phyloP scores from a whole-genome alignment of 1,284 basidiomycete genomes.

The Cutaneotrichosporon daszewskae region DNA sequence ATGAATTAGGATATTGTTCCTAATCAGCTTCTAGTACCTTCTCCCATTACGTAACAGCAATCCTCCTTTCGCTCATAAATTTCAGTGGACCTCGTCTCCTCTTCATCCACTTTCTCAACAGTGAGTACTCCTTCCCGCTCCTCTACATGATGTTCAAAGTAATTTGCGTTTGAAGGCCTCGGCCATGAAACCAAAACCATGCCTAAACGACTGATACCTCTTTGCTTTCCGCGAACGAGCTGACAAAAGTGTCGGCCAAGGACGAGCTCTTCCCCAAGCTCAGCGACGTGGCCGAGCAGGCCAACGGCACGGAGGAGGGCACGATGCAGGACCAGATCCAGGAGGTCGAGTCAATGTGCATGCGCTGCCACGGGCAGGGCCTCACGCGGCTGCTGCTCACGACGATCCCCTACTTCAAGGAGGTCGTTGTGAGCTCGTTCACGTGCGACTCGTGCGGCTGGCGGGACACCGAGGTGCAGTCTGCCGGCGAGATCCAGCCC shows the following conservation, averaged over 20 bases:
- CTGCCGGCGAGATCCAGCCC: slow-evolving; percentile 76
- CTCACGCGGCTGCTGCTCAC: slow-evolving; percentile 87
- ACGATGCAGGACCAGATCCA: slow-evolving; percentile 57
- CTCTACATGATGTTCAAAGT: slow-evolving; percentile 40
- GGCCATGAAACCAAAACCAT: slow-evolving; percentile 42
- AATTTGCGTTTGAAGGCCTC: slow-evolving; percentile 46
- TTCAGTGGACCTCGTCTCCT: too few relatives aligned
- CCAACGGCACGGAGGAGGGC: slow-evolving; percentile 30
- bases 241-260: slow-evolving; percentile 10
- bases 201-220: slow-evolving; percentile 41
- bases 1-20: too few relatives aligned
- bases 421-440: slow-evolving; percentile 96
- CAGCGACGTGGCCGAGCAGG: slow-evolving; percentile 42
- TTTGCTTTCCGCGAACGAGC: background rate
- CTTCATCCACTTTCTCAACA: slow-evolving; percentile 1
- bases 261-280: slow-evolving; percentile 44
- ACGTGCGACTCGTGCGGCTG: slow-evolving; percentile 87
- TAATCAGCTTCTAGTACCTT: too few relatives aligned
- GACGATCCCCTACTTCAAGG: slow-evolving; percentile 90
- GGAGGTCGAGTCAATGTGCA: slow-evolving; percentile 87
- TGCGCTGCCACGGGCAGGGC: slow-evolving; percentile 89
- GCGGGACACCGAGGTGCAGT: slow-evolving; percentile 90
- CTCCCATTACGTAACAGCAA: too few relatives aligned
- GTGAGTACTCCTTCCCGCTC: slow-evolving; percentile 6
- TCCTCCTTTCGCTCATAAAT: too few relatives aligned